phyloP scores from a whole-genome alignment of 257 asterid genomes.

The Paraleonurus japonicus region DNA sequence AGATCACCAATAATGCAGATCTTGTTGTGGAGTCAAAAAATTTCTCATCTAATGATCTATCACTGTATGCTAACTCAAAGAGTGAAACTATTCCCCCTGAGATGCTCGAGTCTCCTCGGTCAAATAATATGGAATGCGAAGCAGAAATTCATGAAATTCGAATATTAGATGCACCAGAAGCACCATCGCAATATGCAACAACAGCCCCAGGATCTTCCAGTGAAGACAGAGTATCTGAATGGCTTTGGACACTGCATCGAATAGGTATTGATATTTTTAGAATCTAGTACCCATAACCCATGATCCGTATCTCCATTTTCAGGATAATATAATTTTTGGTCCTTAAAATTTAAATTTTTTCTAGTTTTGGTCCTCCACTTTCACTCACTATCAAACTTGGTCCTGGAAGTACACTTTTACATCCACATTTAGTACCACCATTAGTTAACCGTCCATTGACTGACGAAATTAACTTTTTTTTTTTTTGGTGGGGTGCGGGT shows the following conservation, averaged over 20 bases:
- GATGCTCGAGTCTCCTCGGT: constrained; percentile 40
- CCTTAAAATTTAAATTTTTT: too few species aligned
- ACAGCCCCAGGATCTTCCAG: constrained; percentile 54
- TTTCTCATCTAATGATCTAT: constrained; percentile 43
- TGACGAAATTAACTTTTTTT: too few species aligned
- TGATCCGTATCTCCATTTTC: not conserved
- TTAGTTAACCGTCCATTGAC: too few species aligned
- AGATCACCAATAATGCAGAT: constrained; percentile 78
- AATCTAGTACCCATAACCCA: constrained; percentile 9
- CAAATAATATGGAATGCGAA: constrained; percentile 42
- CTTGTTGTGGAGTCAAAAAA: constrained; percentile 71
- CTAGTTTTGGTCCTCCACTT: too few species aligned
- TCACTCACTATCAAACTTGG: too few species aligned
- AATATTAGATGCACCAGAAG: constrained; percentile 66
- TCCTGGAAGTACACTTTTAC: too few species aligned
- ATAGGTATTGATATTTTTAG: constrained; percentile 49
- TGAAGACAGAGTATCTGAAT: constrained; percentile 85
- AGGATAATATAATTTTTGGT: too few species aligned
- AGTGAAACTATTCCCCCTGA: constrained; percentile 42
- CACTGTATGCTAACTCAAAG: constrained; percentile 41
- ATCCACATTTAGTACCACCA: too few species aligned
- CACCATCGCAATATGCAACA: constrained; percentile 39
- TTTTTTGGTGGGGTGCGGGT: too few species aligned
- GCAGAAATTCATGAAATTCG: constrained; percentile 47
- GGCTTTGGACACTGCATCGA: constrained; percentile 99